Evolutionary conservation across 768 basidiomycete species (phyloP), one percentile per base, ranked within the genome.

Genomic region (Polyporus arcularius): DNA sequence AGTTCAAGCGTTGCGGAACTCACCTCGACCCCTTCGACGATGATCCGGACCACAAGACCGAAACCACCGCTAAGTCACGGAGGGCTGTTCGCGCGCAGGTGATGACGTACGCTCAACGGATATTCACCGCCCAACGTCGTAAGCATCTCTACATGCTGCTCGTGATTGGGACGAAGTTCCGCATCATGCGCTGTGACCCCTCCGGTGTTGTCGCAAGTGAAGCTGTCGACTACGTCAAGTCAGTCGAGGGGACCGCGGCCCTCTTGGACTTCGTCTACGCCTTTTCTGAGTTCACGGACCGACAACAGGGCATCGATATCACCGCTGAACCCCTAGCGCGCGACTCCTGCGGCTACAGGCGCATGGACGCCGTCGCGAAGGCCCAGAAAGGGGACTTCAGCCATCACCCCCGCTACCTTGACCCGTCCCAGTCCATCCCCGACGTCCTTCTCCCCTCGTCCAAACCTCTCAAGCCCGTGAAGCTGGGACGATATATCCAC

Each of bases 61-160:
- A 18, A 21, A 6, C 18, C 5, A 35, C 35, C 6, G 6, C 47
- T 12, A 18, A 48, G 7, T 10, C 18, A 28, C 47, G 47, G 26
- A 12, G 16, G 47, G 21, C 4, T 8, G 47, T 28, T 4, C 46
- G 46, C 12, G 35, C 11, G 14, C 46, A 56, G 43, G 38, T 49
- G 21, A 28, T 42, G 30, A 10, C 12, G 2, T 50, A 50, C 56
- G 48, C 39, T 9, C 8, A n/a, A 8, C 26, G 38, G 5, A 39
- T 43, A 26, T 50, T 57, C 39, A 7, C n/a, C 12, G n/a, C 40
- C 48, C 56, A 57, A 32, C 56, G 50, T 39, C 35, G 56, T 3
- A 50, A 35, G 4, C 7, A 8, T 5, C 12, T 57, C 2, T 51
- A 10, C 26, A 4, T 38, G 4, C 40, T 49, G 21, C 30, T 57